These are phyloP conservation scores for Mortierella sp. DNA, from an alignment of 371 early-diverging fungal species.

Conservation along the genomic window DNA sequence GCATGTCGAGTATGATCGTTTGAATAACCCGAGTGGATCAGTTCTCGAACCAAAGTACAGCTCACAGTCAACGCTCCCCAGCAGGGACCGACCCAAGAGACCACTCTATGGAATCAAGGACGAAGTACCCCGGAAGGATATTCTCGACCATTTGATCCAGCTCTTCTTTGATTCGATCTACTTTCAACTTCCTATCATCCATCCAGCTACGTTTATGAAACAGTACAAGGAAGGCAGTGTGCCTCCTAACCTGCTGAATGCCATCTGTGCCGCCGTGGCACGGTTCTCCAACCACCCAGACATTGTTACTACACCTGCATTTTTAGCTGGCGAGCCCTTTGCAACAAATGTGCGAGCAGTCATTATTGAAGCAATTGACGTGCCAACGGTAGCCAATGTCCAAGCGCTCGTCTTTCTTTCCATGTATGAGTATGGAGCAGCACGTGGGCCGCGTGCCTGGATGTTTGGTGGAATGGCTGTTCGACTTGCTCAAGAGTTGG, in stretches of 20 bases:
- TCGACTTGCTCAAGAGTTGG: conserved; percentile 64
- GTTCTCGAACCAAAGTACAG: conserved; percentile 12
- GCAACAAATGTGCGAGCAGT: conserved; percentile 33
- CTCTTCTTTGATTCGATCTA: conserved; percentile 63
- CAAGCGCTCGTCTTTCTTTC: conserved; percentile 61
- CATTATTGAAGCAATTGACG: conserved; percentile 54
- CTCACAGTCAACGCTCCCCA: conserved; percentile 6
- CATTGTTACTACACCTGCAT: conserved; percentile 31
- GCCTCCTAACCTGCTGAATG: conserved; percentile 27
- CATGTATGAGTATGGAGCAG: conserved; percentile 68
- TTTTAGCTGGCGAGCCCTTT: conserved; percentile 48
- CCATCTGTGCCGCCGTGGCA: conserved; percentile 37
- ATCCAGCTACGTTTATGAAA: conserved; percentile 48
- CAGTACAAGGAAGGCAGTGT: conserved; percentile 34
- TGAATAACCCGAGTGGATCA: conserved; percentile 1
- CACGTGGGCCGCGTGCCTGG: conserved; percentile 67
- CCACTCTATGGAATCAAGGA: conserved; percentile 40
- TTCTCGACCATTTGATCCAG: conserved; percentile 60
- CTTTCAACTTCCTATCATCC: conserved; percentile 60
- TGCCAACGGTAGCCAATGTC: conserved; percentile 58
- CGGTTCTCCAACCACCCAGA: conserved; percentile 51
- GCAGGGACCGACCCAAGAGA: conserved; percentile 9
- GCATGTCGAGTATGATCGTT: conserved; percentile 6
- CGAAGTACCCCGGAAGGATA: conserved; percentile 55
- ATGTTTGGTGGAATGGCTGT: conserved; percentile 68